Base-by-base conservation (phyloP, 1,284 basidiomycete species). In the Peniophora sp. region DNA sequence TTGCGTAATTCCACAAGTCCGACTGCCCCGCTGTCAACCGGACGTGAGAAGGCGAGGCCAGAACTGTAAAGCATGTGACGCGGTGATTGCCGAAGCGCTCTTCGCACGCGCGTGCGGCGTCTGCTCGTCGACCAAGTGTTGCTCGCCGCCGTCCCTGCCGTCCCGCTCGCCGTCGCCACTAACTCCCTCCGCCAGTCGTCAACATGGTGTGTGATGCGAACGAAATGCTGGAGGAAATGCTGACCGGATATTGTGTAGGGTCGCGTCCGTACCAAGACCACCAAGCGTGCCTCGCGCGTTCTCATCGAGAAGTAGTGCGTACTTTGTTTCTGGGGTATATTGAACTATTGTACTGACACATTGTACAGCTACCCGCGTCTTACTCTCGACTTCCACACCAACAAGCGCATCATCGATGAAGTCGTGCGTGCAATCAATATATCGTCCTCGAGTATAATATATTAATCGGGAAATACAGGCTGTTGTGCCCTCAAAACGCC, bases 321-420 rank as follows among this genome's bases (percentile, higher is more conserved):
- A 2, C 67, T 62, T 54, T 52, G 49, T 23, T 42, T 10, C 37
- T 48, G 32, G 18, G 20, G 60, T 58, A 15, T 17, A 20, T 20
- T n/a, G 18, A 5, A 41, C 37, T 5, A 5, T n/a, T 27, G 3
- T 32, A 23, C 49, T 60, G 17, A 51, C 53, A 41, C 42, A 35
- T 49, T 32, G 27, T 47, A 24, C 63, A 90, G 87, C 83, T 96
- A 95, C 77, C 93, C 93, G 60, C 88, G 93, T 64, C 84, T 97
- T 62, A 96, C 93, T 57, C 88, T 96, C 67, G 94, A 96, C 69
- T 96, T 96, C 76, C 92, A 95, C 87, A 96, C 94, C 73, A 98
- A 98, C 88, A 98, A 98, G 81, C 89, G 93, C 65, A 94, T 97
- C 74, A 93, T 97, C 75, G 96, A 98, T 88, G 94, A 96, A 88